Percentiles rank a stretch among this genome's conserved stretches.
Conservation (phyloP, 208 protist species). For the Naegleria fowleri region DNA sequence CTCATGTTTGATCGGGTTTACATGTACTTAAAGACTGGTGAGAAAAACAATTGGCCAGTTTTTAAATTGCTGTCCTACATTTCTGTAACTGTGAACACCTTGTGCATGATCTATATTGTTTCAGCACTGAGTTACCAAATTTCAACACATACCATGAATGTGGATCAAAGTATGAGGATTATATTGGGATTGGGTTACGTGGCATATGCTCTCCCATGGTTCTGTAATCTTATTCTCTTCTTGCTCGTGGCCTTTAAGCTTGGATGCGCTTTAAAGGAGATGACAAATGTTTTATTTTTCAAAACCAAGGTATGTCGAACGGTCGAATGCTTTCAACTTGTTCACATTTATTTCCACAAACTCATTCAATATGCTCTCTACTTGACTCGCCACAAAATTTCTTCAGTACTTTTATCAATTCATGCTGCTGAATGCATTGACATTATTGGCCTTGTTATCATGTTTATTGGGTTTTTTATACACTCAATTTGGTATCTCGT, state of each 20-base stretch:
- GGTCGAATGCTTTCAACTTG: too few relatives aligned
- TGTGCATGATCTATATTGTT: background rate
- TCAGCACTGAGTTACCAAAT: background rate
- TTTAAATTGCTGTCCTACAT: background rate
- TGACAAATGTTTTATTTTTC: background rate
- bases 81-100: background rate
- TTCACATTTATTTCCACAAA: too few relatives aligned
- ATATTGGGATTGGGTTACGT: background rate
- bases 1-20: background rate
- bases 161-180: background rate
- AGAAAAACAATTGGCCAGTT: background rate
- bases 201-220: background rate
- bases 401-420: background rate
- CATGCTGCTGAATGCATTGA: background rate
- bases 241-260: background rate
- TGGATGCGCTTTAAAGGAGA: background rate
- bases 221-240: background rate
- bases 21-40: background rate
- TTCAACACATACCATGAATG: background rate
- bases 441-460: background rate
- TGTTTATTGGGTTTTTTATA: background rate
- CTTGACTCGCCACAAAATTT: too few relatives aligned
- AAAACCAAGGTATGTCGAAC: background rate
- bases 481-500: background rate
- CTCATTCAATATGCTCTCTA: too few relatives aligned